Percentiles rank a stretch among this genome's conserved stretches.
Conservation (phyloP, 306 rosid genomes). For the Inga laurina region DNA sequence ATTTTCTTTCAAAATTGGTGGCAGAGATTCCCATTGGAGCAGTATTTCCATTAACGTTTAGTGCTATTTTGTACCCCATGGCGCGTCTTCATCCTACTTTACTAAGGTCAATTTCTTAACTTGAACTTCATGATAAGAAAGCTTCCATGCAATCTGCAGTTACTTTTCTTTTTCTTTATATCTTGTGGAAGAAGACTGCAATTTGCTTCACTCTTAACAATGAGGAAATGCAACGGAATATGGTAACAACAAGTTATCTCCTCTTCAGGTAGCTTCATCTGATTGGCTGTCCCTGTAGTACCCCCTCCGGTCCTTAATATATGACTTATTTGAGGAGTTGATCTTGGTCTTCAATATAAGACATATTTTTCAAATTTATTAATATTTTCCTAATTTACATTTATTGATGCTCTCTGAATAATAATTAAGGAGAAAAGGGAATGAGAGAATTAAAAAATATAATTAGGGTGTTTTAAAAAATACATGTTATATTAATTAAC, state of each 20-base stretch:
- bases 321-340: no score
- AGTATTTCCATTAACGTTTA: constrained; percentile 89
- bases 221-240: neutral
- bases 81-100: constrained; percentile 90
- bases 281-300: neutral
- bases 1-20: constrained; percentile 84
- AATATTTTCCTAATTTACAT: no score
- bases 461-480: no score
- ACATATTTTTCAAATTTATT: no score
- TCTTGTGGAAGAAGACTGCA: constrained; percentile 11
- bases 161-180: constrained; percentile 20
- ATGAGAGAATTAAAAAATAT: no score
- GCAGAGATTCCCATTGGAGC: constrained; percentile 94
- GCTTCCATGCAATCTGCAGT: constrained; percentile 22
- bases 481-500: no score
- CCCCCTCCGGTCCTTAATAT: no score
- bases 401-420: no score
- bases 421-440: no score
- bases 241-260: neutral
- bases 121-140: constrained; percentile 8
- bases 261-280: neutral
- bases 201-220: neutral
- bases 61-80: constrained; percentile 90
- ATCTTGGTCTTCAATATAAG: no score
- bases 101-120: constrained; percentile 54